These are phyloP conservation scores for Magnolia changhungtana DNA, from an alignment of 164 flowering plant genomes.

Conservation along the genomic window DNA sequence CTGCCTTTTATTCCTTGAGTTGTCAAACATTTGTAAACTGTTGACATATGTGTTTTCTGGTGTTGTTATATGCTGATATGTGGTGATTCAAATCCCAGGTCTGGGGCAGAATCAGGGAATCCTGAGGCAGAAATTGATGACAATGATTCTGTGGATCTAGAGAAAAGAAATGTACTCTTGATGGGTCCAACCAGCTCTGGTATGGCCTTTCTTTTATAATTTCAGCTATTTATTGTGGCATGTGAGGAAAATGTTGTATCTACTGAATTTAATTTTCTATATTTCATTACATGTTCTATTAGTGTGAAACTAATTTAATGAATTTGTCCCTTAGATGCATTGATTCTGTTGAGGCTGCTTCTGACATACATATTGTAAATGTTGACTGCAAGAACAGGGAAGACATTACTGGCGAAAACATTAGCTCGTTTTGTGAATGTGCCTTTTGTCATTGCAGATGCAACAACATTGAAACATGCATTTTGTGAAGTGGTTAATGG, in stretches of 20 bases:
- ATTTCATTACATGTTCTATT: conserved; percentile 5
- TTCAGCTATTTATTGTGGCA: conserved; percentile 1
- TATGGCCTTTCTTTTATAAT: conserved; percentile 20
- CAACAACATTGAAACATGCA: conserved; percentile 94
- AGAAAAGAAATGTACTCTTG: conserved; percentile 95
- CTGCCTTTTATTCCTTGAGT: neutral
- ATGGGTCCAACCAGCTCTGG: conserved; percentile 99
- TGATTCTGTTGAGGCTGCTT: conserved; percentile 4
- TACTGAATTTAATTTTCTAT: conserved; percentile 1
- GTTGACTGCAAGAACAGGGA: conserved; percentile 50
- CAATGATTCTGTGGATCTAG: conserved; percentile 72
- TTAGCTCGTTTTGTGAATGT: conserved; percentile 96
- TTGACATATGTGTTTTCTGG: neutral
- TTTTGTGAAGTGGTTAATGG: neutral
- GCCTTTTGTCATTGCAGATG: conserved; percentile 97
- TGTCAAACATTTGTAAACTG: neutral
- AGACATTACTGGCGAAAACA: conserved; percentile 92
- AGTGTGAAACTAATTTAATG: conserved; percentile 4
- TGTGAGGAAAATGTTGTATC: neutral
- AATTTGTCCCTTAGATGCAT: neutral
- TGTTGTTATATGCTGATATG: neutral
- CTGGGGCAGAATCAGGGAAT: conserved; percentile 54
- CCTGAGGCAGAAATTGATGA: conserved; percentile 46
- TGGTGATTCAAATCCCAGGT: conserved; percentile 40
- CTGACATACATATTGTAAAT: conserved; percentile 11